Percentiles rank a stretch among this genome's conserved stretches.
Evolutionary conservation across 805 yeast genomes (phyloP).

Genomic region (Metschnikowia santaceciliae): DNA sequence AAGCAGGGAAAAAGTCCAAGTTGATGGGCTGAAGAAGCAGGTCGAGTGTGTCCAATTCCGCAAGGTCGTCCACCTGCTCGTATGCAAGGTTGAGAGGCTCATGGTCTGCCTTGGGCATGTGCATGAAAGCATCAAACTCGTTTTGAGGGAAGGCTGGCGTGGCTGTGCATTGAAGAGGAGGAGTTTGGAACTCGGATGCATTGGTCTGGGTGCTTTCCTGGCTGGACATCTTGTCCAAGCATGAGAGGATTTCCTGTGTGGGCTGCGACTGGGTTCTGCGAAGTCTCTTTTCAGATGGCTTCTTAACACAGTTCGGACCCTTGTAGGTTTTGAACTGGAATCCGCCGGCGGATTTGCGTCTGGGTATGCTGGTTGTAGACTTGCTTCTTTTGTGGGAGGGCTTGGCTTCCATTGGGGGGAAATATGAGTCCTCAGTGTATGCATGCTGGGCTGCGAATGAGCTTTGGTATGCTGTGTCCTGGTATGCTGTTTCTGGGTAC

Average conservation of each 20-base stretch:
- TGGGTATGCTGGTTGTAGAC: constrained; percentile 20
- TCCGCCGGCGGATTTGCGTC: constrained; percentile 19
- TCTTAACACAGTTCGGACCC: constrained; percentile 22
- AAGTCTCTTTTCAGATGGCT: constrained; percentile 13
- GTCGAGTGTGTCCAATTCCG: constrained; percentile 6
- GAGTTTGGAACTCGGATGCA: neutral
- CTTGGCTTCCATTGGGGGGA: neutral
- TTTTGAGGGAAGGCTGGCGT: neutral
- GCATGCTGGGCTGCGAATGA: neutral
- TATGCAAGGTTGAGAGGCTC: constrained; percentile 2
- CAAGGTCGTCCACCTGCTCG: neutral
- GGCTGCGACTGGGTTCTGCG: constrained; percentile 10
- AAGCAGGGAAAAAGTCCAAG: constrained; percentile 10
- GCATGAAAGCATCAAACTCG: constrained; percentile 15
- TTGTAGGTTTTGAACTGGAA: constrained; percentile 30
- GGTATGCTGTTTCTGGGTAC: constrained; percentile 4
- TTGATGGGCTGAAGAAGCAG: constrained; percentile 10
- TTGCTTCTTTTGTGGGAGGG: constrained; percentile 25
- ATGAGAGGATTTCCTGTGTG: neutral
- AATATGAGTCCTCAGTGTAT: neutral
- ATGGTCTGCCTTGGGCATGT: constrained; percentile 5
- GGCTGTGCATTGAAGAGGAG: constrained; percentile 4
- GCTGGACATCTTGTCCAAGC: neutral
- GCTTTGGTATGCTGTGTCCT: constrained; percentile 3
- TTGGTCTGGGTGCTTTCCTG: neutral